Evolutionary conservation across 2,329 filamentous ascomycete species (phyloP).

Genomic region (Cladosporium sp.): DNA sequence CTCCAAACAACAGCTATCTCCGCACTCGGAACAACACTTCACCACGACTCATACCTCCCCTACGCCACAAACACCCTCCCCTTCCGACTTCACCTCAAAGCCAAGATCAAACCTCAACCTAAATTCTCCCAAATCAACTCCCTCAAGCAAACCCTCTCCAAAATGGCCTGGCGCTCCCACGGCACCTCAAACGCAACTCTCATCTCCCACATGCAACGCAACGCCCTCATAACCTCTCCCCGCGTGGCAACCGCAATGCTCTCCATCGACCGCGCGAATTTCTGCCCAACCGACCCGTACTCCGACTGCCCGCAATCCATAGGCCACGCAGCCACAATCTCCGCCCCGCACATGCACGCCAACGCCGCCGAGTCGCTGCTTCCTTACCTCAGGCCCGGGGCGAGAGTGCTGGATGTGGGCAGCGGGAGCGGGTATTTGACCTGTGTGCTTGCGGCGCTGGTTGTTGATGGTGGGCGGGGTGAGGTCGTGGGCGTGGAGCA

Average conservation of each 20-base stretch:
- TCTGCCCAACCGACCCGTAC: slow-evolving; percentile 69
- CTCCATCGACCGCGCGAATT: slow-evolving; percentile 83
- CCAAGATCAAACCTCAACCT: too few species aligned
- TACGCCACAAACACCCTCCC: too few species aligned
- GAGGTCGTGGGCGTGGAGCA: slow-evolving; percentile 47
- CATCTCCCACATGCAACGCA: slow-evolving; percentile 69
- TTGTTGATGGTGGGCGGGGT: slow-evolving; percentile 47
- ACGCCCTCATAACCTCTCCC: slow-evolving; percentile 67
- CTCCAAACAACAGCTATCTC: neutral
- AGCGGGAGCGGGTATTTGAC: slow-evolving; percentile 68
- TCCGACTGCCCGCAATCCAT: slow-evolving; percentile 66
- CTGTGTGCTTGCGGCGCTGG: slow-evolving; percentile 78
- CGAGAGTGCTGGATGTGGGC: slow-evolving; percentile 47
- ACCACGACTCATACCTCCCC: neutral
- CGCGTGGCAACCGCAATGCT: slow-evolving; percentile 73
- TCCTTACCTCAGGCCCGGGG: slow-evolving; percentile 50
- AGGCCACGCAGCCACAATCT: slow-evolving; percentile 65
- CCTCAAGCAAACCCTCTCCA: neutral
- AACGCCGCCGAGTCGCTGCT: slow-evolving; percentile 61
- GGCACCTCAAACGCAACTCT: slow-evolving; percentile 70
- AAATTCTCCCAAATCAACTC: neutral
- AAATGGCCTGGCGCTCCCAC: slow-evolving; percentile 88
- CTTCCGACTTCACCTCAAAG: too few species aligned
- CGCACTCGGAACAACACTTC: neutral
- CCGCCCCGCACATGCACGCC: slow-evolving; percentile 70